Conservation (phyloP, 805 yeast genomes). For the Starmerella apis region DNA sequence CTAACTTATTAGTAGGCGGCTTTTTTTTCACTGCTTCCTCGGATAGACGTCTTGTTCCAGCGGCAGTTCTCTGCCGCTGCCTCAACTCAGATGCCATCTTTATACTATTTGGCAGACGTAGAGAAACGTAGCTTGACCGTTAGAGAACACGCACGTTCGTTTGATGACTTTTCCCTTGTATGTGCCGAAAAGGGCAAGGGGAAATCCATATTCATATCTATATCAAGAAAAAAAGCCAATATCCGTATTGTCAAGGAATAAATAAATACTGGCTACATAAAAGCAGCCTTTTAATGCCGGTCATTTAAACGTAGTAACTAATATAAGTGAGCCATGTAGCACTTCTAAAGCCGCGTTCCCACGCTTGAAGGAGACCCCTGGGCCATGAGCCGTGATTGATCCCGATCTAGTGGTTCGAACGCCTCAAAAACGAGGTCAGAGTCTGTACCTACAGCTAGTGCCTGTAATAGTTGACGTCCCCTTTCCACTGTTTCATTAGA, state of each 20-base stretch:
- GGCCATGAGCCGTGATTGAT: neutral
- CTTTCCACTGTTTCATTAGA: conserved; percentile 5
- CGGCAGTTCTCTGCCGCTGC: conserved; percentile 1
- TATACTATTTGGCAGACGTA: neutral
- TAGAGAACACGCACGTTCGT: neutral
- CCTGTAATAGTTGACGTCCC: conserved; percentile 15
- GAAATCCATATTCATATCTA: neutral
- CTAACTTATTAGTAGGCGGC: neutral
- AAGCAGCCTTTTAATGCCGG: too few species aligned
- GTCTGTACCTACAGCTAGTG: conserved; percentile 13
- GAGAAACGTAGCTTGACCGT: neutral
- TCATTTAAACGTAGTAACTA: too few species aligned
- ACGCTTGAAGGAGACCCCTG: neutral
- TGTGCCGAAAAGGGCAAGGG: neutral
- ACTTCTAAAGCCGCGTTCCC: neutral
- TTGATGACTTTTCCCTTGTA: neutral
- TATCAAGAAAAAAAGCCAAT: neutral
- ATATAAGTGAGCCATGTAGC: too few species aligned
- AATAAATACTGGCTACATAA: neutral
- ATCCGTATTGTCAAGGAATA: neutral
- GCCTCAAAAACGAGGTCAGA: conserved; percentile 11
- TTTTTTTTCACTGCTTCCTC: neutral
- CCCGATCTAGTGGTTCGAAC: conserved; percentile 6
- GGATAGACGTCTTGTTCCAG: neutral
- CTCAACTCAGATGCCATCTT: conserved; percentile 4